Conservation (phyloP, 768 basidiomycete genomes). For the Wakefieldia striispora region DNA sequence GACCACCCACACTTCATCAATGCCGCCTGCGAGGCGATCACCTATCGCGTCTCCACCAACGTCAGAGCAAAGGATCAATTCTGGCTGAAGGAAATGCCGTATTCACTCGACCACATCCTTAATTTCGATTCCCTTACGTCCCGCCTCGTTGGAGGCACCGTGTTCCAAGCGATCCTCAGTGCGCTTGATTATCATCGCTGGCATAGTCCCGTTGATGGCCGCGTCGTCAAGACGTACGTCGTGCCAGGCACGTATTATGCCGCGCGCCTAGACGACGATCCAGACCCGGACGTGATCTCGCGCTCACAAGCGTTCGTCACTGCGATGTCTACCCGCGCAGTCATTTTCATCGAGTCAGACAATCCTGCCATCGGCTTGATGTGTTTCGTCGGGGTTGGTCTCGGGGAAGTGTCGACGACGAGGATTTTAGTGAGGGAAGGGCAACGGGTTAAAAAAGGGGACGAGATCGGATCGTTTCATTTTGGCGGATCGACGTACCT, state of each 20-base stretch:
- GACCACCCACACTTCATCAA: slow-evolving; percentile 38
- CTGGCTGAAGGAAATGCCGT: slow-evolving; percentile 62
- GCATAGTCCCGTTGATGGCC: slow-evolving; percentile 56
- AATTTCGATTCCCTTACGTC: slow-evolving; percentile 37
- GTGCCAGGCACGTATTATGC: slow-evolving; percentile 54
- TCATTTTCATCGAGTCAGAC: slow-evolving; percentile 59
- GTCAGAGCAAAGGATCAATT: slow-evolving; percentile 46
- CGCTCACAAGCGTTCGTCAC: slow-evolving; percentile 38
- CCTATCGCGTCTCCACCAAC: slow-evolving; percentile 40
- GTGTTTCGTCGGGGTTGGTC: slow-evolving; percentile 59
- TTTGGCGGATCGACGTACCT: slow-evolving; percentile 58
- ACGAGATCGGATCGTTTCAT: slow-evolving; percentile 61
- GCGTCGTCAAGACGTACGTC: slow-evolving; percentile 38
- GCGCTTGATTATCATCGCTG: slow-evolving; percentile 60
- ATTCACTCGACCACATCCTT: slow-evolving; percentile 59
- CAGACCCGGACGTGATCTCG: slow-evolving; percentile 25
- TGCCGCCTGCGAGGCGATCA: slow-evolving; percentile 52
- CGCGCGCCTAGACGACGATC: slow-evolving; percentile 28
- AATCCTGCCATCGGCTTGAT: slow-evolving; percentile 54
- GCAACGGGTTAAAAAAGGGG: slow-evolving; percentile 47
- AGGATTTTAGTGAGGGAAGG: slow-evolving; percentile 47
- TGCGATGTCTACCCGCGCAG: slow-evolving; percentile 48
- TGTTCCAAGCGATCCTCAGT: slow-evolving; percentile 58
- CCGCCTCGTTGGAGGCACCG: slow-evolving; percentile 48
- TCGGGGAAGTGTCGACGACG: slow-evolving; percentile 64